A percentile compares a stretch with the other conserved stretches of the same genome.
phyloP scores from a whole-genome alignment of 257 asterid species.

The Nemophila menziesii region DNA sequence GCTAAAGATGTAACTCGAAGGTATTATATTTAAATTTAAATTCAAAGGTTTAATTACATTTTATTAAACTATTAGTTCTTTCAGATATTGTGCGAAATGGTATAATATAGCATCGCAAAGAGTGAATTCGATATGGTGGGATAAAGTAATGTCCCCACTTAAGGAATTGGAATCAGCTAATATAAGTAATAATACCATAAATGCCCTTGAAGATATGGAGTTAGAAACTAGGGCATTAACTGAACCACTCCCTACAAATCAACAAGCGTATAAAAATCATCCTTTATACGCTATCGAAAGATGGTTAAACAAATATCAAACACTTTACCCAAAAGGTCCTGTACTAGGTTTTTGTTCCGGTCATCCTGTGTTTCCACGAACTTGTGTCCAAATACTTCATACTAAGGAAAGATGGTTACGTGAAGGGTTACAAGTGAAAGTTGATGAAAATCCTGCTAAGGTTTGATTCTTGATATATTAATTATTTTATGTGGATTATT shows the following conservation, averaged over 20 bases:
- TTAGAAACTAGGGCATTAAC: slow-evolving; percentile 86
- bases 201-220: slow-evolving; percentile 87
- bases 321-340: slow-evolving; percentile 77
- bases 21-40: no score
- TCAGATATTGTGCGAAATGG: slow-evolving; percentile 89
- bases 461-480: slow-evolving; percentile 21
- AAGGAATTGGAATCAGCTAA: slow-evolving; percentile 59
- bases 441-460: slow-evolving; percentile 72
- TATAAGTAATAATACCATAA: slow-evolving; percentile 29
- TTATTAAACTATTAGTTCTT: slow-evolving; percentile 10
- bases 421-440: slow-evolving; percentile 81
- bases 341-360: slow-evolving; percentile 81
- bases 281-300: slow-evolving; percentile 70
- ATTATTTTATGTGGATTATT: slow-evolving; percentile 3
- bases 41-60: slow-evolving; percentile 14
- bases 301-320: slow-evolving; percentile 82
- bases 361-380: slow-evolving; percentile 81
- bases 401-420: slow-evolving; percentile 80
- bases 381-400: slow-evolving; percentile 71
- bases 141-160: slow-evolving; percentile 59
- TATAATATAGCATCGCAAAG: slow-evolving; percentile 73
- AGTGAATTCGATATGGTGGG: slow-evolving; percentile 75
- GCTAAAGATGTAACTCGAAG: slow-evolving; percentile 99
- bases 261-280: slow-evolving; percentile 93
- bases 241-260: slow-evolving; percentile 96